Evolutionary conservation across 768 basidiomycete genomes (phyloP), one percentile per base, ranked within the genome.

Genomic region (Lactifluus rugatus): DNA sequence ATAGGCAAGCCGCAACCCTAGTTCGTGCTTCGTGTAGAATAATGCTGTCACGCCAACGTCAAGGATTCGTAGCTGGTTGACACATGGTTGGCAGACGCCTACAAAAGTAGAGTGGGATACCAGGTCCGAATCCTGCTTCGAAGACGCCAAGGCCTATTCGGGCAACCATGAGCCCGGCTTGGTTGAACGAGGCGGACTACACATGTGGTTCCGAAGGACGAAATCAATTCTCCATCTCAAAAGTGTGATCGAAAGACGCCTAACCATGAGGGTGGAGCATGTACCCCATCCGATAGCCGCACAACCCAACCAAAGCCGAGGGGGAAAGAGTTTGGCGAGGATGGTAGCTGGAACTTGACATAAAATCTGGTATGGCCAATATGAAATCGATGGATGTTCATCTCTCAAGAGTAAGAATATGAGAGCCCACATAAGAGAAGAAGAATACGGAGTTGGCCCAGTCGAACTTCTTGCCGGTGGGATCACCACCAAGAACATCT

Each of bases 401-500:
- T n/a, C 14, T 36, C 25, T 48, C 54, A 31, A 44, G 16, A 23
- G 34, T 6, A 37, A 28, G 48, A 6, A 13, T 48, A 44, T 8
- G 28, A 46, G 13, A 13, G 79, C 57, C 0, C 56, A 85, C 87
- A 68, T 89, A 90, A 61, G 89, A 81, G 70, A 90, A 81, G 71
- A 84, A 90, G 72, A 90, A 91, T 8, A 78, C 76, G 1, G 87
- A 84, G 57, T 83, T 85, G 45, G 87, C 70, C 87, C 86, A 89
- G 66, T 87, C 87, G 65, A 87, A 89, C n/a, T 82, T 73, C 23
- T 75, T 61, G 1, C 88, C 87, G 0, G 81, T 82, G 9, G 78
- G 78, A 64, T 89, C 88, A 7, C 87, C 86, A 13, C 76, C 76
- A 13, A 90, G 79, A 13, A 66, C 71, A 59, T 89, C 85, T 39